Conservation (phyloP, 176 grass and related monocot species). For the Hordeum marinum region DNA sequence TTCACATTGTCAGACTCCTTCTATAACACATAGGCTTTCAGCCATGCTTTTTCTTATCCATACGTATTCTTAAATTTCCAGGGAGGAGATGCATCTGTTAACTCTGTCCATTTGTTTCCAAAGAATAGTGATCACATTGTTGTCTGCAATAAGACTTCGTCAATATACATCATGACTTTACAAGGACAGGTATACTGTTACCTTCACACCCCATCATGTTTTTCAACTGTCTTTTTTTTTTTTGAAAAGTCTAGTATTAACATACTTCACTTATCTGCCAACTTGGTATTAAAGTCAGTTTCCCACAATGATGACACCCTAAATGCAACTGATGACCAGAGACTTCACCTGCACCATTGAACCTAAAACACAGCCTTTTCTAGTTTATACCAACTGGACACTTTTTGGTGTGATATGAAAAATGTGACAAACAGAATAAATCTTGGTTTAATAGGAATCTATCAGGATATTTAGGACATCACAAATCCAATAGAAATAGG, state of each 20-base stretch:
- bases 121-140: constrained; percentile 96
- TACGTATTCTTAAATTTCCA: constrained; percentile 28
- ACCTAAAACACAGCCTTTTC: not conserved
- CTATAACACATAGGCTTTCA: not conserved
- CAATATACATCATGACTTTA: constrained; percentile 94
- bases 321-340: constrained; percentile 1
- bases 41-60: not conserved
- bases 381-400: not conserved
- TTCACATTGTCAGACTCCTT: not conserved
- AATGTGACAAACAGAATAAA: not conserved
- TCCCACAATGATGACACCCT: not conserved
- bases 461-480: not conserved
- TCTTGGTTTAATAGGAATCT: not conserved
- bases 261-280: not conserved
- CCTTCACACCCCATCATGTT: constrained; percentile 13
- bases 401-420: not conserved
- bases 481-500: not conserved
- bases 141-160: constrained; percentile 90
- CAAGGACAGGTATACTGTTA: constrained; percentile 78
- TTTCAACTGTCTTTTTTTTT: not conserved
- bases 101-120: constrained; percentile 87
- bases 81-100: constrained; percentile 93
- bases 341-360: not conserved
- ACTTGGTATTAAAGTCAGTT: not conserved
- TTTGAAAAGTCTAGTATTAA: not conserved